These are phyloP conservation scores for Russula griseocarnosa DNA, from an alignment of 768 basidiomycete species.

Conservation along the genomic window DNA sequence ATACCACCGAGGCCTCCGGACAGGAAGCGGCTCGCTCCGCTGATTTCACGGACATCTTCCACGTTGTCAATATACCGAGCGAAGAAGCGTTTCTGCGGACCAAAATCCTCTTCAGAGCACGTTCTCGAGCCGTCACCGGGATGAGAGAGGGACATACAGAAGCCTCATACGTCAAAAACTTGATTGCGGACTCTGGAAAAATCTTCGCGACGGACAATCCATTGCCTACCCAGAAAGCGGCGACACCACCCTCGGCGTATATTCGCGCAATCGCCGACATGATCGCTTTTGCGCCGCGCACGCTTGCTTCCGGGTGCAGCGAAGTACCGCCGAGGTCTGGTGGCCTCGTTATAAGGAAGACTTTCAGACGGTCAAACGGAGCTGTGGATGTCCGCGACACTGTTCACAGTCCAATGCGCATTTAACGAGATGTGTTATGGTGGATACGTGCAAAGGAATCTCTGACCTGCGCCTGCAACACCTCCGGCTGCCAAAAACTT, in stretches of 20 bases:
- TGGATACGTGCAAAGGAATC: neutral
- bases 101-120: conserved; percentile 7
- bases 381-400: conserved; percentile 96
- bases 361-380: conserved; percentile 93
- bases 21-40: conserved; percentile 86
- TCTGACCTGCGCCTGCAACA: conserved; percentile 85
- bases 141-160: conserved; percentile 51
- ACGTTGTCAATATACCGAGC: conserved; percentile 90
- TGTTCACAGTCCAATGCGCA: conserved; percentile 34
- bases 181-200: conserved; percentile 97
- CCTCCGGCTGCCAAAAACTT: conserved; percentile 93
- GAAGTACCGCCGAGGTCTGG: conserved; percentile 63
- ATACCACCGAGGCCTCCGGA: conserved; percentile 97
- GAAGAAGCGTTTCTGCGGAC: conserved; percentile 82
- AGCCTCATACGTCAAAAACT: conserved; percentile 93
- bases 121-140: neutral
- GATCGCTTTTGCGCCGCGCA: conserved; percentile 62
- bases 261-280: conserved; percentile 71
- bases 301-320: conserved; percentile 41
- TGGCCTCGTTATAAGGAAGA: conserved; percentile 90
- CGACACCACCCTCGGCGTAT: conserved; percentile 83
- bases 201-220: conserved; percentile 92
- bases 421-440: neutral
- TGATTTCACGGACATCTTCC: conserved; percentile 64
- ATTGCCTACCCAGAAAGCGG: conserved; percentile 98